Conservation (phyloP, 1,284 basidiomycete species). For the Pseudozyma hubeiensis region DNA sequence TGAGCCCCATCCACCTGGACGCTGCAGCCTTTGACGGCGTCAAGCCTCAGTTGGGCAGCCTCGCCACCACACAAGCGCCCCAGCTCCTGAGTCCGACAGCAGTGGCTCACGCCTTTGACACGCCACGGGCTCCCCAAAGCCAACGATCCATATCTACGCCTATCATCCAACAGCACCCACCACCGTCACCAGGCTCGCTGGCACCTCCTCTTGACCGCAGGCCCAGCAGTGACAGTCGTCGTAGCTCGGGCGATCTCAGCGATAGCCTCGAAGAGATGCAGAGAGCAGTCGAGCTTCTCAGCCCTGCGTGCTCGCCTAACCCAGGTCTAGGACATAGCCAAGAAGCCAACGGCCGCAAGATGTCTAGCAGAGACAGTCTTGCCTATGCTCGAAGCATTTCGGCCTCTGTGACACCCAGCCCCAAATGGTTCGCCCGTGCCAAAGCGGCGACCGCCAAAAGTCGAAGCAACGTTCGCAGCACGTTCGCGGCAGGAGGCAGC, state of each 20-base stretch:
- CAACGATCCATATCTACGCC: conserved; percentile 22
- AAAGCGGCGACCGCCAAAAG: conserved; percentile 27
- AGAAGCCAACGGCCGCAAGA: conserved; percentile 24
- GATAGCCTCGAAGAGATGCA: conserved; percentile 57
- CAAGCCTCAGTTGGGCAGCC: conserved; percentile 36
- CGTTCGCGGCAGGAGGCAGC: conserved; percentile 28
- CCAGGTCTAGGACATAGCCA: conserved; percentile 28
- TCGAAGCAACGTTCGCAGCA: conserved; percentile 20
- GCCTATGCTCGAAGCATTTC: conserved; percentile 54
- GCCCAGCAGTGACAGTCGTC: conserved; percentile 31
- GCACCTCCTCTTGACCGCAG: conserved; percentile 23
- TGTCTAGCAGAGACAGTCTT: conserved; percentile 55
- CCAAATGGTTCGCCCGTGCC: conserved; percentile 53
- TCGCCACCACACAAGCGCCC: conserved; percentile 19
- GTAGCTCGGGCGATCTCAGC: conserved; percentile 46
- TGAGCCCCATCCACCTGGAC: conserved; percentile 58
- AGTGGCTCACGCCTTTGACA: conserved; percentile 24
- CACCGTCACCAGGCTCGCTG: conserved; percentile 31
- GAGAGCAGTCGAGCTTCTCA: conserved; percentile 55
- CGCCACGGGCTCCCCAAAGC: conserved; percentile 7
- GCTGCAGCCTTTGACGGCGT: conserved; percentile 35
- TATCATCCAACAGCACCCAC: conserved; percentile 14
- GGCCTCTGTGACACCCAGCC: conserved; percentile 56
- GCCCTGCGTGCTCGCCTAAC: conserved; percentile 45
- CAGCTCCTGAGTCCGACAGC: conserved; percentile 31